A percentile compares a stretch with the other conserved stretches of the same genome.
Conservation (phyloP, 192 early-diverging fungal genomes). For the Entrophospora sp. region DNA sequence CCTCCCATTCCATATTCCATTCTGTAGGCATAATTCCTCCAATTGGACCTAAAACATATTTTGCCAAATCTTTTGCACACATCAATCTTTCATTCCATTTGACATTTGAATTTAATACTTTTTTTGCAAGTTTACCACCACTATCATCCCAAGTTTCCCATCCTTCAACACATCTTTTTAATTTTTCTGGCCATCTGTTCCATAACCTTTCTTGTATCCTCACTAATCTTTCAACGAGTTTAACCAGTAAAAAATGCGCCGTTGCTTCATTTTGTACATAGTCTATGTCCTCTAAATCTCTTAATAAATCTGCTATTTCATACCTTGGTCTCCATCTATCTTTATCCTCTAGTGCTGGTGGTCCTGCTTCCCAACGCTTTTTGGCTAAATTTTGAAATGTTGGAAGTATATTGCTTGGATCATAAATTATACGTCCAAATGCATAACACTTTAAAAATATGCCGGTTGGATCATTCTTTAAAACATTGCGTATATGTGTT, state of each 20-base stretch:
- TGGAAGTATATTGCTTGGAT: conserved; percentile 6
- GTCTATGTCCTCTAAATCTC: conserved; percentile 4
- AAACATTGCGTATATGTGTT: background rate
- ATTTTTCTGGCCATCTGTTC: conserved; percentile 8
- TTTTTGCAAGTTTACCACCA: conserved; percentile 7
- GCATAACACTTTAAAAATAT: conserved; percentile 5
- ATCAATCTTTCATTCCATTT: conserved; percentile 4
- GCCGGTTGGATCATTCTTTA: background rate
- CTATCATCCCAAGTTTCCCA: conserved; percentile 8
- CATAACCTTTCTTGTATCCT: conserved; percentile 7
- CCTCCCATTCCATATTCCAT: conserved; percentile 15
- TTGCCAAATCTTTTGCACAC: conserved; percentile 14
- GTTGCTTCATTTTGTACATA: conserved; percentile 2
- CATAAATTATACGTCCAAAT: conserved; percentile 10
- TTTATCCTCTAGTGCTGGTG: background rate
- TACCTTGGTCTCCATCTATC: background rate
- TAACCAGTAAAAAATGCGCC: conserved; percentile 2
- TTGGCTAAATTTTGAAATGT: conserved; percentile 8
- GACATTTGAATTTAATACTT: background rate
- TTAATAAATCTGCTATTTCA: conserved; percentile 12
- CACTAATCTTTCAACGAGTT: conserved; percentile 1
- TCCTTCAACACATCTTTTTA: conserved; percentile 10
- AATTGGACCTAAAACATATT: conserved; percentile 14
- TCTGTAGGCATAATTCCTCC: conserved; percentile 15
- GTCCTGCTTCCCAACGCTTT: conserved; percentile 4